phyloP scores from a whole-genome alignment of 2,329 filamentous ascomycete genomes.

The Drechslerella dactyloides region DNA sequence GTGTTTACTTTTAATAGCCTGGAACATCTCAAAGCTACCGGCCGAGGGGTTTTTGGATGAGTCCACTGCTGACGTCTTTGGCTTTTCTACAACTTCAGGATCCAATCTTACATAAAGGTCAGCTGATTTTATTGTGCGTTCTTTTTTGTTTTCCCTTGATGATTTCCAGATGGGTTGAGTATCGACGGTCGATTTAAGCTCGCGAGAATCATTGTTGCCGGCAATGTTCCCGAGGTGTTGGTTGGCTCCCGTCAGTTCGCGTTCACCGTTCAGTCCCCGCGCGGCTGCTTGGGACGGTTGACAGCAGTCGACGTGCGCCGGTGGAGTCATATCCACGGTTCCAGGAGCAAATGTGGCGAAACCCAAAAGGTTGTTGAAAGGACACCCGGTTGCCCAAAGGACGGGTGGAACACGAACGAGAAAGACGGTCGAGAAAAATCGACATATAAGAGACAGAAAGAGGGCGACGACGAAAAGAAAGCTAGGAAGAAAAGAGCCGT shows the following conservation, averaged over 20 bases:
- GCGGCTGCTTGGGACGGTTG: constrained; percentile 7
- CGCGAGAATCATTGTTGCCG: constrained; percentile 22
- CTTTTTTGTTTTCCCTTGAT: background rate
- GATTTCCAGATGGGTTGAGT: too few species aligned
- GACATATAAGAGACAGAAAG: too few species aligned
- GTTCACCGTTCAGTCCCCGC: constrained; percentile 22
- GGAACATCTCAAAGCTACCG: background rate
- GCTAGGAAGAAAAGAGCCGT: constrained; percentile 17
- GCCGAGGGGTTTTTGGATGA: background rate
- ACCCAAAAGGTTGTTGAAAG: background rate
- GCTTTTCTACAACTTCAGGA: background rate
- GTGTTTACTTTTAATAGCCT: constrained; percentile 4
- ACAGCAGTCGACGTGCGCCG: constrained; percentile 20
- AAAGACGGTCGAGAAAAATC: too few species aligned
- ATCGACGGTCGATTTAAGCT: constrained; percentile 34
- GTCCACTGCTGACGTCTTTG: background rate
- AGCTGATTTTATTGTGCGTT: constrained; percentile 1
- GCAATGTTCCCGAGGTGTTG: constrained; percentile 36
- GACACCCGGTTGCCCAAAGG: background rate
- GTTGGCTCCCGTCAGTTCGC: constrained; percentile 40
- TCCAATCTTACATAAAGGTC: background rate
- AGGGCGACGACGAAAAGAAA: background rate
- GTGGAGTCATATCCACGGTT: constrained; percentile 6
- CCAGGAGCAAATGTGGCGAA: constrained; percentile 34
- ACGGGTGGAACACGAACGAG: background rate